Evolutionary conservation across 139 green algal genomes (phyloP).

Genomic region (Zygnema cylindricum): DNA sequence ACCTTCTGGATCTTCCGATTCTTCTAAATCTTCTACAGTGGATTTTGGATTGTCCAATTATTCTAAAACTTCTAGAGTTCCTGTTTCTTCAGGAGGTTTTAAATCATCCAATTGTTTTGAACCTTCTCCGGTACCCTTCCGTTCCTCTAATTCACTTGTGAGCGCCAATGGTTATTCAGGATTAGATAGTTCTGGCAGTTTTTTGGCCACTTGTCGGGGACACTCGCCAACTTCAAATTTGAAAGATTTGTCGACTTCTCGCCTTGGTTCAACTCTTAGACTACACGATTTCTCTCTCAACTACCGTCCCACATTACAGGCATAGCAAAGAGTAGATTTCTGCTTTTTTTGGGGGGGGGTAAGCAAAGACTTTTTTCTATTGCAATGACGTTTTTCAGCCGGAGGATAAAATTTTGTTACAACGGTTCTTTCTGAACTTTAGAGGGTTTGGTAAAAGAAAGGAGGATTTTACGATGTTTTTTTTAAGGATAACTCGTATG

Average conservation of each 20-base stretch:
- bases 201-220: not conserved
- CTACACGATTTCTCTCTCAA: not conserved
- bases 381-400: not conserved
- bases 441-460: too few relatives aligned
- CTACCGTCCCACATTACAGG: not conserved
- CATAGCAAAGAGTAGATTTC: not conserved
- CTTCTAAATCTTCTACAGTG: too few relatives aligned
- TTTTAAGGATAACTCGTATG: not conserved
- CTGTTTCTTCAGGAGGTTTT: too few relatives aligned
- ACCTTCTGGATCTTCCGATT: too few relatives aligned
- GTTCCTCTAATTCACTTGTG: too few relatives aligned
- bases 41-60: too few relatives aligned
- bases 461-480: not conserved
- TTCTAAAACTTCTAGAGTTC: too few relatives aligned
- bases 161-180: too few relatives aligned
- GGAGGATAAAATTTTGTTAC: not conserved
- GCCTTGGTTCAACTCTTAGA: not conserved
- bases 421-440: too few relatives aligned
- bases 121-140: too few relatives aligned
- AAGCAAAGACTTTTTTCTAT: not conserved
- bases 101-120: too few relatives aligned
- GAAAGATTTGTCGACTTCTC: not conserved
- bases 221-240: not conserved
- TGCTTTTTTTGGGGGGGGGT: not conserved
- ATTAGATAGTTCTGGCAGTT: too few relatives aligned